A percentile compares a stretch with the other conserved stretches of the same genome.
Conservation (phyloP, 257 asterid species). For the Linderniella brevidens region DNA sequence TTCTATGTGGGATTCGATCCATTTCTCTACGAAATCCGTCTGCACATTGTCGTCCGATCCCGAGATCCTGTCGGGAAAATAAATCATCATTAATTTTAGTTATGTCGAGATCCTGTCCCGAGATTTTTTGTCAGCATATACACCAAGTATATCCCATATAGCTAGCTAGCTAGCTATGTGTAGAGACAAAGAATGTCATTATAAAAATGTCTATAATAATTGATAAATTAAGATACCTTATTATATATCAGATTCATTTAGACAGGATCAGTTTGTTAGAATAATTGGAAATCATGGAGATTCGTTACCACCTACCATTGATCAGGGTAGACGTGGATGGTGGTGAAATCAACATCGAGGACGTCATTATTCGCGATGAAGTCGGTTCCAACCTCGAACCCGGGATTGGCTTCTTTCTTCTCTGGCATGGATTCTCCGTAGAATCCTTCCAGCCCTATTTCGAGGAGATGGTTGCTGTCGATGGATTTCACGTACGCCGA, state of each 20-base stretch:
- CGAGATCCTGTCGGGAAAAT: slow-evolving; percentile 16
- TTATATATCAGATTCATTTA: no score
- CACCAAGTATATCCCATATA: no score
- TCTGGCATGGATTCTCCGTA: slow-evolving; percentile 39
- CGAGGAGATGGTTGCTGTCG: slow-evolving; percentile 33
- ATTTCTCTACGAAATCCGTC: slow-evolving; percentile 22
- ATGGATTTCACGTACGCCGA: slow-evolving; percentile 36
- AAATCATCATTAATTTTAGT: not conserved
- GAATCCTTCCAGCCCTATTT: slow-evolving; percentile 55
- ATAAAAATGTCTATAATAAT: no score
- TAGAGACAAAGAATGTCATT: no score
- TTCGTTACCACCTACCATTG: no score
- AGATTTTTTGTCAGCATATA: no score
- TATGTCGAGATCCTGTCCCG: no score
- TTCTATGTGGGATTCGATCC: slow-evolving; percentile 26
- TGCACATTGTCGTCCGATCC: slow-evolving; percentile 19
- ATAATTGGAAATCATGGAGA: not conserved
- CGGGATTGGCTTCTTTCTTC: slow-evolving; percentile 35
- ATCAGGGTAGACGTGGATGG: slow-evolving; percentile 54
- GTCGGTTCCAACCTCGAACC: slow-evolving; percentile 40
- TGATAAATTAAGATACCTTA: no score
- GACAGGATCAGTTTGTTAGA: no score
- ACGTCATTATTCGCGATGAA: slow-evolving; percentile 32
- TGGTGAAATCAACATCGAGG: slow-evolving; percentile 34
- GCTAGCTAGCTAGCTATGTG: no score